Conservation (phyloP, 352 stramenopile species). For the Hyaloperonospora arabidopsidis region DNA sequence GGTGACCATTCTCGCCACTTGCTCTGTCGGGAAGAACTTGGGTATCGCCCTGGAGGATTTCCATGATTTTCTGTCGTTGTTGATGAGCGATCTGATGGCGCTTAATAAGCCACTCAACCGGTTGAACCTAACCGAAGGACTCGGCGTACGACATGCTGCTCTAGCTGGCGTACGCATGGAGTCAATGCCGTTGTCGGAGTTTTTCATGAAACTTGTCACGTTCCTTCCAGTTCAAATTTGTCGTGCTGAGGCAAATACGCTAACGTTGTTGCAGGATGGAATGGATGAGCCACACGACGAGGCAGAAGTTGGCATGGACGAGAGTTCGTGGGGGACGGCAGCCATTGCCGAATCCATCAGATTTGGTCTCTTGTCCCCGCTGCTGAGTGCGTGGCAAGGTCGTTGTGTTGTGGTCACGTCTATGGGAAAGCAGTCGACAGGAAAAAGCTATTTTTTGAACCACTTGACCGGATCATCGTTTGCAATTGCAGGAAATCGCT, state of each 20-base stretch:
- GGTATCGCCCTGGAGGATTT: constrained; percentile 8
- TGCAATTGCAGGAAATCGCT: constrained; percentile 51
- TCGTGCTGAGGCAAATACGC: constrained; percentile 47
- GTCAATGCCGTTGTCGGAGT: constrained; percentile 11
- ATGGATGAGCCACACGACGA: constrained; percentile 21
- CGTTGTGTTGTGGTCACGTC: constrained; percentile 47
- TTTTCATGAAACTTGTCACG: constrained; percentile 44
- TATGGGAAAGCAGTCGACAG: constrained; percentile 70
- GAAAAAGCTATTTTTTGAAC: constrained; percentile 77
- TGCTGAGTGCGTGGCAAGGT: constrained; percentile 34
- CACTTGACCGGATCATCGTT: constrained; percentile 69
- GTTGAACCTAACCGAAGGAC: constrained; percentile 24
- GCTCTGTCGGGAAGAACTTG: not conserved
- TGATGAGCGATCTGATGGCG: constrained; percentile 33
- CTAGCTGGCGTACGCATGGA: constrained; percentile 7
- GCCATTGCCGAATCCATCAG: constrained; percentile 45
- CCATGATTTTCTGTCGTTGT: constrained; percentile 26
- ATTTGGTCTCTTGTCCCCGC: constrained; percentile 38
- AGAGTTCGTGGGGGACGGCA: constrained; percentile 19
- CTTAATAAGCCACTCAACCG: constrained; percentile 35
- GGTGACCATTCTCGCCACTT: constrained; percentile 11
- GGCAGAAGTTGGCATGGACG: constrained; percentile 12
- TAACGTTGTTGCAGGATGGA: constrained; percentile 48
- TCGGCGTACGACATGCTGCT: constrained; percentile 1
- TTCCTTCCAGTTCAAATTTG: constrained; percentile 74